Evolutionary conservation across 2,329 filamentous ascomycete genomes (phyloP).

Genomic region (Cordyceps sp.): DNA sequence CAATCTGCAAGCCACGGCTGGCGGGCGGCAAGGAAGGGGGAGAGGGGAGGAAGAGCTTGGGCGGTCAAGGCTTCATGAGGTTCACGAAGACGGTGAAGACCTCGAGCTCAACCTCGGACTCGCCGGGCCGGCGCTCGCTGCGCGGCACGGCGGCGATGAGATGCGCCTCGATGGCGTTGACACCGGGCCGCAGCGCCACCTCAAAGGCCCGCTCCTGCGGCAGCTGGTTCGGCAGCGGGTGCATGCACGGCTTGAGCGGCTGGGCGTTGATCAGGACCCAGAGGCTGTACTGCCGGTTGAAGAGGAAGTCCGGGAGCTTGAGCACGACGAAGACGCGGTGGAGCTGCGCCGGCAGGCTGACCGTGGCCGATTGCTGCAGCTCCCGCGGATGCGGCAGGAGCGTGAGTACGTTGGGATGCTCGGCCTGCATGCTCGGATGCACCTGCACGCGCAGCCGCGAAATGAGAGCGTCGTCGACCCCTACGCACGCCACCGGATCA

Average conservation of each 20-base stretch:
- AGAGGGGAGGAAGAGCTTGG: too few relatives aligned
- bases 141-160: constrained; percentile 54
- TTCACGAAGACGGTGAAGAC: constrained; percentile 63
- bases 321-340: constrained; percentile 57
- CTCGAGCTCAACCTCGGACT: constrained; percentile 58
- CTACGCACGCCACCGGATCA: constrained; percentile 17
- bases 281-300: constrained; percentile 56
- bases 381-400: constrained; percentile 49
- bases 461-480: constrained; percentile 45
- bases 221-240: constrained; percentile 37
- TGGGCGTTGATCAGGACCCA: constrained; percentile 57
- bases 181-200: constrained; percentile 49
- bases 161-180: constrained; percentile 67
- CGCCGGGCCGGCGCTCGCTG: constrained; percentile 37
- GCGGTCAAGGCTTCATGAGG: constrained; percentile 30
- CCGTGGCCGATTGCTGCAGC: constrained; percentile 54
- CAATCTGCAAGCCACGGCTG: too few relatives aligned
- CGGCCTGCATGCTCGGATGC: constrained; percentile 47
- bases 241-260: constrained; percentile 30
- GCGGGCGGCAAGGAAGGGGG: too few relatives aligned
- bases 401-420: constrained; percentile 44
- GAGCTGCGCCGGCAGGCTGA: constrained; percentile 51
- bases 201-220: constrained; percentile 57
- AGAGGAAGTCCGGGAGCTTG: constrained; percentile 43
- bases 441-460: constrained; percentile 48